A percentile compares a stretch with the other conserved stretches of the same genome.
phyloP scores from a whole-genome alignment of 192 early-diverging fungal species.

The Coemansia sp. region DNA sequence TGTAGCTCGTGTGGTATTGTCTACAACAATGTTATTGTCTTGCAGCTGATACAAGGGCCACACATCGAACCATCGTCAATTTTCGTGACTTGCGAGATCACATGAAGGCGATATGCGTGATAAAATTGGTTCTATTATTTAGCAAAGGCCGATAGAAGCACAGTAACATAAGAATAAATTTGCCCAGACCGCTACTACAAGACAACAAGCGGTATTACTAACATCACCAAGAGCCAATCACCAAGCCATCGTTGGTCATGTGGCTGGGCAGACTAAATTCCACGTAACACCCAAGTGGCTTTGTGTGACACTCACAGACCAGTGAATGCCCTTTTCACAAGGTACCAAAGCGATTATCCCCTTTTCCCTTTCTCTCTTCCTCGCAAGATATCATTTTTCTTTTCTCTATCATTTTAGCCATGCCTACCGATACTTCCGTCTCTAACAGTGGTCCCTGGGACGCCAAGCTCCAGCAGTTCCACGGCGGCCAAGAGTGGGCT shows the following conservation, averaged over 20 bases:
- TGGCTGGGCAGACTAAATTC: slow-evolving; percentile 9
- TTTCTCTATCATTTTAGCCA: slow-evolving; percentile 7
- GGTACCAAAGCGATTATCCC: not conserved
- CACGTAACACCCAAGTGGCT: slow-evolving; percentile 6
- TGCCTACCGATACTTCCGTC: slow-evolving; percentile 16
- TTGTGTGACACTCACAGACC: not conserved
- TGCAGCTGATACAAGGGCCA: not conserved
- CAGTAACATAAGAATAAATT: not conserved
- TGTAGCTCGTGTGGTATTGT: not conserved
- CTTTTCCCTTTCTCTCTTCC: slow-evolving; percentile 2
- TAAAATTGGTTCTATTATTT: not conserved
- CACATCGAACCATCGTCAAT: not conserved
- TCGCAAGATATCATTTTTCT: not conserved
- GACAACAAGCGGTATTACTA: not conserved
- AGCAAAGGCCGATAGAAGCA: not conserved
- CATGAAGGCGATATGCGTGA: not conserved
- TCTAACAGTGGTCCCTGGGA: slow-evolving; percentile 67
- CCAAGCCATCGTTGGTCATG: not conserved
- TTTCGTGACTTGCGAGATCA: not conserved
- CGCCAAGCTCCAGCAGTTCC: slow-evolving; percentile 86
- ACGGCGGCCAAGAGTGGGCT: slow-evolving; percentile 86
- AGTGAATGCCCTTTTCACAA: not conserved
- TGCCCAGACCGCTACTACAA: not conserved
- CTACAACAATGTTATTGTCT: not conserved
- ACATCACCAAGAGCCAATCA: not conserved